Evolutionary conservation across 2,329 filamentous ascomycete genomes (phyloP).

Genomic region (Pseudomassariella vexata): DNA sequence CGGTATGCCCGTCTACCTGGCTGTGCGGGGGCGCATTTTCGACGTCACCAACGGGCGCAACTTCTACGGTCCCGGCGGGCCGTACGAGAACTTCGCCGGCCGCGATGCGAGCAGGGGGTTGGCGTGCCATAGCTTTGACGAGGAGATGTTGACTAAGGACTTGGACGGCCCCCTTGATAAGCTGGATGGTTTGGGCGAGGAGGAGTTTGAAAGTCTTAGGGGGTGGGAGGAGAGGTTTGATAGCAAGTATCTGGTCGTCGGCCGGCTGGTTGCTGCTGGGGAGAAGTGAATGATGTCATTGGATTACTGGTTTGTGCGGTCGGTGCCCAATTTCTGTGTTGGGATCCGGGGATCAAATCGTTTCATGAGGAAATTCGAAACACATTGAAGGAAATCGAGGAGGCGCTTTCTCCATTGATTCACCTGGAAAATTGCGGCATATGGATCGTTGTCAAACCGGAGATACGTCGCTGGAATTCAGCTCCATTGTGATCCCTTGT

Average conservation of each 20-base stretch:
- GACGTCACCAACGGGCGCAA: slow-evolving; percentile 82
- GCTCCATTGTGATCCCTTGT: not conserved
- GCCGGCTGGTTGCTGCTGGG: slow-evolving; percentile 62
- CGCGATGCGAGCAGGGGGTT: slow-evolving; percentile 84
- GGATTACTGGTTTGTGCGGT: too few relatives aligned
- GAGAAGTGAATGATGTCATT: slow-evolving; percentile 22
- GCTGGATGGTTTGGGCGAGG: slow-evolving; percentile 63
- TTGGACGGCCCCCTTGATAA: slow-evolving; percentile 77
- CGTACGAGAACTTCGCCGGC: slow-evolving; percentile 94
- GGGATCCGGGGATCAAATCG: not conserved
- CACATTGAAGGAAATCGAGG: not conserved
- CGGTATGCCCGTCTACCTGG: slow-evolving; percentile 73
- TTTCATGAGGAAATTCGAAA: not conserved
- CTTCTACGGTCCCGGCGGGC: slow-evolving; percentile 94
- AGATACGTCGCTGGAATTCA: not conserved
- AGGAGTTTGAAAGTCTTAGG: slow-evolving; percentile 75
- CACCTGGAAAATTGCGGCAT: too few relatives aligned
- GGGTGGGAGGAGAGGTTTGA: slow-evolving; percentile 93
- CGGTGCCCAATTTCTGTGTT: not conserved
- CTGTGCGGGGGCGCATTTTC: slow-evolving; percentile 87
- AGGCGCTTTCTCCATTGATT: not conserved
- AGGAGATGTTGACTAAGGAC: slow-evolving; percentile 91
- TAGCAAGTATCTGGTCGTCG: slow-evolving; percentile 94
- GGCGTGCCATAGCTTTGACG: slow-evolving; percentile 87
- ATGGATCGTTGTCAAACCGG: not conserved